phyloP scores from a whole-genome alignment of 805 yeast genomes.

The Candida succiphila region DNA sequence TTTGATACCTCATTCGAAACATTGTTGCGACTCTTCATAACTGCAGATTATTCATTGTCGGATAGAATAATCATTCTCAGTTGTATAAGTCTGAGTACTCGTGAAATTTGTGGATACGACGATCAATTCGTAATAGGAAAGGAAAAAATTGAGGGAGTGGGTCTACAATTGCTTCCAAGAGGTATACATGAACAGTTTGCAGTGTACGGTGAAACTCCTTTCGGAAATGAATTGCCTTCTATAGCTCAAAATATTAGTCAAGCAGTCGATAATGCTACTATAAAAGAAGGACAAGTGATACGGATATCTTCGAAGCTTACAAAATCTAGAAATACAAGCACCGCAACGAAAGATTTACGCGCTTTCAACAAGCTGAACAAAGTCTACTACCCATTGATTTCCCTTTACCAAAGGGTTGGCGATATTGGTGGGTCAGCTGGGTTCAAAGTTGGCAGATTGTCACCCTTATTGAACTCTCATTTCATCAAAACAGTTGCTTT shows the following conservation, averaged over 20 bases:
- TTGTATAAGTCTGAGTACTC: constrained; percentile 57
- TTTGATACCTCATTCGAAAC: constrained; percentile 31
- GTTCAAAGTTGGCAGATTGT: constrained; percentile 40
- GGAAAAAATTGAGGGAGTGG: constrained; percentile 19
- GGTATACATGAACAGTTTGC: constrained; percentile 34
- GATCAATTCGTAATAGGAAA: constrained; percentile 36
- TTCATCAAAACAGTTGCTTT: constrained; percentile 48
- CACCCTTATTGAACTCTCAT: constrained; percentile 46
- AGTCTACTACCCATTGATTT: constrained; percentile 46
- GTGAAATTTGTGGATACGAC: constrained; percentile 57
- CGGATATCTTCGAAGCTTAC: constrained; percentile 29
- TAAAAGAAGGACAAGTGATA: constrained; percentile 32
- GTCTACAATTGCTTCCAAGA: constrained; percentile 32
- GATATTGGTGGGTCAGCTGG: constrained; percentile 30
- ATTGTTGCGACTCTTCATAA: constrained; percentile 37
- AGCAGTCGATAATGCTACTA: constrained; percentile 16
- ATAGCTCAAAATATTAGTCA: constrained; percentile 3
- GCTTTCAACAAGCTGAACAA: constrained; percentile 30
- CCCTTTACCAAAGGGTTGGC: constrained; percentile 31
- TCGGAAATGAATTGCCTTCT: background rate
- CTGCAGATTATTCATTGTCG: constrained; percentile 75
- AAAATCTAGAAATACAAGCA: constrained; percentile 3
- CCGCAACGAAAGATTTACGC: constrained; percentile 15
- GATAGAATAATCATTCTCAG: constrained; percentile 65
- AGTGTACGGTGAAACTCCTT: constrained; percentile 4